Conservation (phyloP, 305 asterid species). For the Plantago lanceolata region DNA sequence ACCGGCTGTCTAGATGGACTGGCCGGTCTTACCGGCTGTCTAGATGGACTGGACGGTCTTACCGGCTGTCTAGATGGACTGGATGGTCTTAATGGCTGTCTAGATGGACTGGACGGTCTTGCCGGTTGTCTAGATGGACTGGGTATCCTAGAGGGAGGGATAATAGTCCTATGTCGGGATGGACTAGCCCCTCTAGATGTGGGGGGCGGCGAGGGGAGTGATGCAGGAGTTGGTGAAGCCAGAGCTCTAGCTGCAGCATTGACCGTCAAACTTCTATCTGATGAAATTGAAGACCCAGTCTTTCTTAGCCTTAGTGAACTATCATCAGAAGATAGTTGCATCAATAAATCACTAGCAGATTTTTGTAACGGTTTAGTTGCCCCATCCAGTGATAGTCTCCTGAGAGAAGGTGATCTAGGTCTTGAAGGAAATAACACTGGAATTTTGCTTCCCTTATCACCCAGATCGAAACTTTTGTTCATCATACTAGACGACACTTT, state of each 20-base stretch:
- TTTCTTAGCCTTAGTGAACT: slow-evolving; percentile 34
- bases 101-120: not conserved
- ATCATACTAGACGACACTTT: slow-evolving; percentile 28
- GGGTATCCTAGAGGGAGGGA: slow-evolving; percentile 53
- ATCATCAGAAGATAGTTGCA: slow-evolving; percentile 43
- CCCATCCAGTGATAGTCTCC: slow-evolving; percentile 70
- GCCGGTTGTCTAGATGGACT: slow-evolving; percentile 49
- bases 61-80: not conserved
- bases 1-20: not conserved
- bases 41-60: not conserved
- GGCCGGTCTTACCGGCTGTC: not conserved
- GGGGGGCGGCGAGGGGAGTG: slow-evolving; percentile 58
- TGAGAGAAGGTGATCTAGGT: slow-evolving; percentile 33
- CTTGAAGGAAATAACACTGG: slow-evolving; percentile 33
- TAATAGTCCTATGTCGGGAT: slow-evolving; percentile 35
- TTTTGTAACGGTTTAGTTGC: slow-evolving; percentile 43
- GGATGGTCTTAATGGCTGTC: not conserved
- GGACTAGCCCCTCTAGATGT: slow-evolving; percentile 63
- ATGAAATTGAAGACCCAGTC: slow-evolving; percentile 37
- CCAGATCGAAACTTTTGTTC: slow-evolving; percentile 38
- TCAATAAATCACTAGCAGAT: slow-evolving; percentile 49
- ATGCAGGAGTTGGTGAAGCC: slow-evolving; percentile 39
- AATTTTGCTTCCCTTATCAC: slow-evolving; percentile 33
- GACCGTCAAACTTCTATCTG: slow-evolving; percentile 34
- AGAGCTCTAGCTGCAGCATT: slow-evolving; percentile 43